Evolutionary conservation across 1,139 yeast species (phyloP).

Genomic region (Suhomyces chickasaworum): DNA sequence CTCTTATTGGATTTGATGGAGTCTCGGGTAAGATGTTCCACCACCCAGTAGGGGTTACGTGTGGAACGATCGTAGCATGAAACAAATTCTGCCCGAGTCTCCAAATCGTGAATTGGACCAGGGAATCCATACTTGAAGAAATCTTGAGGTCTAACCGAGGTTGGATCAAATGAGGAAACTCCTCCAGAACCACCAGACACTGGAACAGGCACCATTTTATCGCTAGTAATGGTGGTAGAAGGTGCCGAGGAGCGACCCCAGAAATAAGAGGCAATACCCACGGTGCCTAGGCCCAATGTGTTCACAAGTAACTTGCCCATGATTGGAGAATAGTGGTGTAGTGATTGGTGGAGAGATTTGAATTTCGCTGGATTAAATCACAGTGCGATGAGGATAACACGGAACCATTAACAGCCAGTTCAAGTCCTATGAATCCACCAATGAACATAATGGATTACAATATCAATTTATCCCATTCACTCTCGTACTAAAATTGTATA

Average conservation of each 20-base stretch:
- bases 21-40: conserved; percentile 85
- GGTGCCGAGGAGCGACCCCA: conserved; percentile 40
- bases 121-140: conserved; percentile 92
- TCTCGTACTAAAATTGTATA: too few relatives aligned
- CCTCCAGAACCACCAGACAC: conserved; percentile 14
- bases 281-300: conserved; percentile 38
- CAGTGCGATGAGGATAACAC: neutral
- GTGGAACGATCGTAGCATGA: conserved; percentile 85
- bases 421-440: neutral
- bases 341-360: neutral
- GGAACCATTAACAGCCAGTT: neutral
- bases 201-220: conserved; percentile 20
- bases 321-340: too few relatives aligned
- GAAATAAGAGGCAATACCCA: conserved; percentile 47
- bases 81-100: conserved; percentile 71
- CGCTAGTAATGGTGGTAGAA: conserved; percentile 18
- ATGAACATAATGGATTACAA: too few relatives aligned
- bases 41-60: conserved; percentile 84
- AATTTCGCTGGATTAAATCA: neutral
- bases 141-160: conserved; percentile 62
- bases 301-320: conserved; percentile 38
- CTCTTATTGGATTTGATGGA: conserved; percentile 53
- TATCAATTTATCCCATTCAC: too few relatives aligned
- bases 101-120: conserved; percentile 87
- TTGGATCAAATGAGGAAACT: conserved; percentile 28